phyloP scores from a whole-genome alignment of 768 basidiomycete genomes.

The Phlegmacium glaucopus region DNA sequence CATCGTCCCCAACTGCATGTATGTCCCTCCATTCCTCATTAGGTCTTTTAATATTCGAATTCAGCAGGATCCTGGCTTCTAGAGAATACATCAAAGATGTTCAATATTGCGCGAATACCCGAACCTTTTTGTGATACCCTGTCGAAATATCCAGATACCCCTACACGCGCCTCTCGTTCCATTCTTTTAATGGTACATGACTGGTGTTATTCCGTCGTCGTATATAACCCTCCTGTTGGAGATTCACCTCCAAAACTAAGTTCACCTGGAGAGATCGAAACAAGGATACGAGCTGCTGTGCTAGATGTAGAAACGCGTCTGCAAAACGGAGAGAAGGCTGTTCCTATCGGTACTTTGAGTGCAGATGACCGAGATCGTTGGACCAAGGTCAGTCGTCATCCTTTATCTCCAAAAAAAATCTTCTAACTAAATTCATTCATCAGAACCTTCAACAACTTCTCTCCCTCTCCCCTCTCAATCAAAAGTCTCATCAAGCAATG shows the following conservation, averaged over 20 bases:
- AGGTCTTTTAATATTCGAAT: not conserved
- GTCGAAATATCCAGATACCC: slow-evolving; percentile 41
- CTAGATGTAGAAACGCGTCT: slow-evolving; percentile 56
- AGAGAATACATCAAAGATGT: slow-evolving; percentile 55
- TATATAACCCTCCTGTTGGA: slow-evolving; percentile 42
- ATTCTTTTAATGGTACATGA: slow-evolving; percentile 71
- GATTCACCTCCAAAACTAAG: slow-evolving; percentile 26
- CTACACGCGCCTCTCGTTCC: slow-evolving; percentile 48
- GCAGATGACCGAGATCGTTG: slow-evolving; percentile 81
- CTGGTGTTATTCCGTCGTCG: slow-evolving; percentile 76
- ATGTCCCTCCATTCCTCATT: slow-evolving; percentile 3
- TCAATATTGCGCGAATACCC: slow-evolving; percentile 79
- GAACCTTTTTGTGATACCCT: slow-evolving; percentile 60
- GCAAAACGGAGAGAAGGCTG: slow-evolving; percentile 49
- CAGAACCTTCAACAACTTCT: slow-evolving; percentile 75
- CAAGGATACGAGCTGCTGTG: slow-evolving; percentile 41
- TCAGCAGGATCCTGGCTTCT: slow-evolving; percentile 62
- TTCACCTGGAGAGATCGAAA: slow-evolving; percentile 38
- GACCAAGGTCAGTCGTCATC: slow-evolving; percentile 57
- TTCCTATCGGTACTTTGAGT: slow-evolving; percentile 68
- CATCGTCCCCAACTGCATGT: slow-evolving; percentile 73
- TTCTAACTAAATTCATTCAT: not conserved
- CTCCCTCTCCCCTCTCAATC: slow-evolving; percentile 64
- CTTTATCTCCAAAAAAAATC: not conserved
- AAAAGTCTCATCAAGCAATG: slow-evolving; percentile 54